Evolutionary conservation across 108 stramenopile species (phyloP), one percentile per base, ranked within the genome.

Genomic region (Nitzschia sp.): DNA sequence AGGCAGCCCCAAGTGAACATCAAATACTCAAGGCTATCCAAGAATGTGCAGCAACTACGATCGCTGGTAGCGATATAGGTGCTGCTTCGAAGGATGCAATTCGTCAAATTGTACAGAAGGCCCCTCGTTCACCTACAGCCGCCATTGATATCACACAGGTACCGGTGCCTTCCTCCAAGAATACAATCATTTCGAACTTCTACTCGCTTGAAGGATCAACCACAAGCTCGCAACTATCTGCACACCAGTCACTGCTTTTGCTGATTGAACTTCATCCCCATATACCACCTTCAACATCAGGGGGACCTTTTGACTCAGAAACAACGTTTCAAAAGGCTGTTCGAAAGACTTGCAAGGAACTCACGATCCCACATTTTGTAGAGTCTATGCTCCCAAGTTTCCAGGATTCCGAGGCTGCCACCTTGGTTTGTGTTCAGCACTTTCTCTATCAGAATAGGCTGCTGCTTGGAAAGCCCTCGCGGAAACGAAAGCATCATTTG

Each of bases 1-100:
- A 85, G 62, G 87, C 90, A 21, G 90, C 90, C 10, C 90, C 90
- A 6, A 76, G 79, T 25, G 90, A 91, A 60, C 63, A 65, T 57
- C 90, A 91, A 72, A 83, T 91, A 57, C 63, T 91, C n/a, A 59
- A 73, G 8, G 86, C 82, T 22, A 21, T 91, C 21, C 71, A 75
- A 19, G 64, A 69, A 48, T 37, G 41, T 14, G 22, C 72, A 6
- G 0, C 21, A 24, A 20, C 53, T n/a, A 0, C 43, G 37, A 19
- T 15, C n/a, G 42, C 34, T n/a, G 62, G 60, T 59, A 75, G 61
- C 42, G 59, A 65, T 20, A 71, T 67, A 17, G 37, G 40, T 12
- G 17, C 64, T 14, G 56, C 62, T 7, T 48, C 6, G 6, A 51
- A 53, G 12, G 41, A 42, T 8, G 34, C 69, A 11, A 25, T 76